Evolutionary conservation across 371 early-diverging fungal genomes (phyloP), one percentile per base, ranked within the genome.

Genomic region (Rhizopus stolonifer): DNA sequence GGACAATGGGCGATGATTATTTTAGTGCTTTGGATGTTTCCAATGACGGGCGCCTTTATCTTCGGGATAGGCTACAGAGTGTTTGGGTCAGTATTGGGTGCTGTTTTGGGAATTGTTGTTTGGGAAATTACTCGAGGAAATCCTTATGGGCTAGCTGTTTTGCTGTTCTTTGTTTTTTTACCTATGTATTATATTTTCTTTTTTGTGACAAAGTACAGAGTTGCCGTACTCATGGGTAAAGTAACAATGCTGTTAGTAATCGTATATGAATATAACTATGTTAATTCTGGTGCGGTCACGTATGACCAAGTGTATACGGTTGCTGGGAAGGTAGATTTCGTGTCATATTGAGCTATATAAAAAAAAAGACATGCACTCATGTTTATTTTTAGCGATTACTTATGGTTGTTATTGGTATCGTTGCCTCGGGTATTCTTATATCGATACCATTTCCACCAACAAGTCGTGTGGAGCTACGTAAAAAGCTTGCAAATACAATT

Each of bases 1-100:
- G 72, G 72, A 1, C 71, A 75, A 51, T 75, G 76, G 76, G 65
- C 67, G 7, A 53, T 72, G 49, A 72, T 76, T 52, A 68, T 68
- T 0, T 39, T 76, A 4, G 60, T 63, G 5, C 38, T 76, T 0
- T 76, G 76, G 76, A 68, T 68, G 58, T 58, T 66, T 22, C 72
- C 72, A 5, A 64, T 51, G 39, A 53, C 70, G 0, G 76, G 76
- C 13, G 54, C 64, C 18, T 76, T 76, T 54, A 46, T 67, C 9
- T 72, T 72, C 49, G 56, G 64, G 61, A 60, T 67, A 11, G 32
- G 65, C 6, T 38, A 64, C 22, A 52, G 69, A 32, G 33, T 71
- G 1, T 23, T 62, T 34, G 76, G 76, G 0, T 68, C 69, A n/a
- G 38, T 68, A 2, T 29, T 63, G 6, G 76, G 76, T 0, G 58